Conservation (phyloP, 495 filamentous ascomycete genomes). For the Pyronema domesticum region DNA sequence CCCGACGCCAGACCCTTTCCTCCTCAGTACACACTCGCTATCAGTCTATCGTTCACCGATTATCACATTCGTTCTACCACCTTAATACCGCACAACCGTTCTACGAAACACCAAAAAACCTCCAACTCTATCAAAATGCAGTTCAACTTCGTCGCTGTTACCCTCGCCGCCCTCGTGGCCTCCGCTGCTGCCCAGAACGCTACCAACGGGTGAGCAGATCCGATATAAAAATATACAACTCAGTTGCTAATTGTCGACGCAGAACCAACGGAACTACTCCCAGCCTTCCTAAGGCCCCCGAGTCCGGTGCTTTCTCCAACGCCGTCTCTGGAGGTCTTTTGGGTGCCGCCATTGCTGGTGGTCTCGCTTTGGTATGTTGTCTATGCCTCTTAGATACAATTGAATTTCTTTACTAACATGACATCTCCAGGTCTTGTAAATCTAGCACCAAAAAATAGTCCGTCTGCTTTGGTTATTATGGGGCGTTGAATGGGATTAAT, state of each 20-base stretch:
- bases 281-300: conserved; percentile 1
- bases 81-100: not conserved
- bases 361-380: conserved; percentile 21
- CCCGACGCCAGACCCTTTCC: not conserved
- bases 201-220: conserved; percentile 10
- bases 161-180: conserved; percentile 21
- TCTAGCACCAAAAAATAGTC: conserved; percentile 7
- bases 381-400: not conserved
- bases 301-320: conserved; percentile 15
- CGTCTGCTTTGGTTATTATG: not conserved
- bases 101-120: conserved; percentile 5
- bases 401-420: conserved; percentile 1
- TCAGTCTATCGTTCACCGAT: conserved; percentile 1
- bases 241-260: not conserved
- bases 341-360: conserved; percentile 22
- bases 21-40: conserved; percentile 2
- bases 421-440: conserved; percentile 20
- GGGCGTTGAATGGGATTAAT: conserved; percentile 2
- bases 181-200: conserved; percentile 18
- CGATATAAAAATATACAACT: not conserved
- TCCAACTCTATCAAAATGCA: conserved; percentile 20
- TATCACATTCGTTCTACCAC: conserved; percentile 1
- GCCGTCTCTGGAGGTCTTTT: conserved; percentile 22
- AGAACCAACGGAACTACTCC: conserved; percentile 8
- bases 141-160: conserved; percentile 21